Conservation (phyloP, 495 filamentous ascomycete genomes). For the Beverwykella pulmonaria region DNA sequence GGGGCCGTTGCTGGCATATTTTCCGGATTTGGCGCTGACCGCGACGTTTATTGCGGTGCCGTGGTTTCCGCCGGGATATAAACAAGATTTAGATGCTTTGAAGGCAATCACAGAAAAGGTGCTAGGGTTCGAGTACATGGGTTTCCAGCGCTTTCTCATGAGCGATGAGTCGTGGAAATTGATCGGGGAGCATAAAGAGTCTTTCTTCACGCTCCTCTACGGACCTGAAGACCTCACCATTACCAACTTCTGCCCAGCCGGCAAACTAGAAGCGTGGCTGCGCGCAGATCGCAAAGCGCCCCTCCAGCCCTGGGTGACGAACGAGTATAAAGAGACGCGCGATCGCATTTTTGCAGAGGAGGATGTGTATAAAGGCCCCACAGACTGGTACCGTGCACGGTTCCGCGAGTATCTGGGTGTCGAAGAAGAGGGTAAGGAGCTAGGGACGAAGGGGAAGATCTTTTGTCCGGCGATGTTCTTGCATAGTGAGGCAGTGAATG, state of each 20-base stretch:
- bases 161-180: background rate
- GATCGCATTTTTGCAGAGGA: slow-evolving; percentile 6
- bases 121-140: slow-evolving; percentile 12
- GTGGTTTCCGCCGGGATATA: background rate
- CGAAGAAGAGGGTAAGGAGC: background rate
- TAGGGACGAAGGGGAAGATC: background rate
- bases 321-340: background rate
- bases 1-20: background rate
- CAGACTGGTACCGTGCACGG: slow-evolving; percentile 11
- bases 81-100: slow-evolving; percentile 5
- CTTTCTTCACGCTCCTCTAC: background rate
- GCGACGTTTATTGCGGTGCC: background rate
- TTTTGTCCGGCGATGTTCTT: background rate
- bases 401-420: background rate
- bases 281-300: background rate
- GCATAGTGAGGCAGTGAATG: background rate
- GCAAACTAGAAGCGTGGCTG: slow-evolving; percentile 5
- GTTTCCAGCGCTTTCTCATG: slow-evolving; percentile 13
- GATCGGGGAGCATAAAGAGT: background rate
- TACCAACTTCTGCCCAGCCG: slow-evolving; percentile 1
- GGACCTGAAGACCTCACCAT: background rate
- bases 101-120: slow-evolving; percentile 1
- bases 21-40: background rate
- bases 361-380: slow-evolving; percentile 7
- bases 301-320: background rate